Conservation (phyloP, 208 protist genomes). For the Trypanosoma brucei region DNA sequence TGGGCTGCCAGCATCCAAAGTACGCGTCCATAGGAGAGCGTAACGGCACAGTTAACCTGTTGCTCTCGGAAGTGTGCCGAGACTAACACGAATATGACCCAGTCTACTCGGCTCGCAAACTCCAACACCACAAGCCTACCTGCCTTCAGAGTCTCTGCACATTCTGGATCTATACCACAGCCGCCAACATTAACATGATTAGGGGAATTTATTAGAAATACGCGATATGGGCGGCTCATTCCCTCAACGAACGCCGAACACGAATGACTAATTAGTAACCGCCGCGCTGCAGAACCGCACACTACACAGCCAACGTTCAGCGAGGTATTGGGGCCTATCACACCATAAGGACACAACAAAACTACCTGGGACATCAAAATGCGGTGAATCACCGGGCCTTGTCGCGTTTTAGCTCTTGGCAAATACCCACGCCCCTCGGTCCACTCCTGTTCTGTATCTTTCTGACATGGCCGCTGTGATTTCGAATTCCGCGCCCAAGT, state of each 20-base stretch:
- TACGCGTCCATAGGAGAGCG: conserved; percentile 57
- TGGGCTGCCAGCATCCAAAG: conserved; percentile 73
- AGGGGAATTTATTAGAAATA: conserved; percentile 46
- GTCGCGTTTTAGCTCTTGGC: not conserved
- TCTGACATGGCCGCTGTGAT: not conserved
- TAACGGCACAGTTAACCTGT: not conserved
- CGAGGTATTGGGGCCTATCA: conserved; percentile 44
- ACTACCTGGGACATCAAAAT: conserved; percentile 38
- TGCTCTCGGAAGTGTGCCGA: conserved; percentile 5
- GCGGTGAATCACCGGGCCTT: conserved; percentile 47
- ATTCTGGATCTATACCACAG: no score
- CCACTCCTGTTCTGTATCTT: not conserved
- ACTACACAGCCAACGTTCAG: conserved; percentile 43
- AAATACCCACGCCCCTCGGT: not conserved
- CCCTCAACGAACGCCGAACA: conserved; percentile 48
- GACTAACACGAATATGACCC: conserved; percentile 43
- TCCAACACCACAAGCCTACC: conserved; percentile 51
- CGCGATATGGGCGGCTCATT: conserved; percentile 29
- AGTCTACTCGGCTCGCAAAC: conserved; percentile 49
- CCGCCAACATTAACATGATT: conserved; percentile 24
- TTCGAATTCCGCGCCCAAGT: not conserved
- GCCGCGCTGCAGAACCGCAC: conserved; percentile 45
- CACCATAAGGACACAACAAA: conserved; percentile 38
- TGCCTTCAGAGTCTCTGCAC: not conserved
- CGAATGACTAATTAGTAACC: conserved; percentile 44